A percentile compares a stretch with the other conserved stretches of the same genome.
These are phyloP conservation scores for Lipomyces anomalus DNA, from an alignment of 805 yeast species.

Conservation along the genomic window DNA sequence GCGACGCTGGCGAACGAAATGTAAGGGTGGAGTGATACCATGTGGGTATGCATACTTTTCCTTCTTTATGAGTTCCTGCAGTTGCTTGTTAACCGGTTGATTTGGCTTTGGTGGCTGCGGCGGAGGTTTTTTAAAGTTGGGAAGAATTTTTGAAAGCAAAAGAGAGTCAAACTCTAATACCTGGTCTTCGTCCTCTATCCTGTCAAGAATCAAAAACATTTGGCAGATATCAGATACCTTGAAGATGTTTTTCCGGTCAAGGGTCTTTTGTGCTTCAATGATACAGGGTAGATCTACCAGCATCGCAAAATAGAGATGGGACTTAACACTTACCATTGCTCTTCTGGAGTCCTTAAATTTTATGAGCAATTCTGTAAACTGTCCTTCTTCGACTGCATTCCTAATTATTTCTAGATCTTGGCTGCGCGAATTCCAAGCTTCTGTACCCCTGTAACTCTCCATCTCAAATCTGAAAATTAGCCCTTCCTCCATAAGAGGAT, in stretches of 20 bases:
- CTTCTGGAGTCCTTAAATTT: constrained; percentile 79
- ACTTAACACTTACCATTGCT: constrained; percentile 70
- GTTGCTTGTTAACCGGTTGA: no score
- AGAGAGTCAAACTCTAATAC: constrained; percentile 26
- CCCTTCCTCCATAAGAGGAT: constrained; percentile 86
- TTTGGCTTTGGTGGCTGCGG: no score
- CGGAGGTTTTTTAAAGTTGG: no score
- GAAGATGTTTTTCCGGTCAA: constrained; percentile 81
- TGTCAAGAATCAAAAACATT: constrained; percentile 67
- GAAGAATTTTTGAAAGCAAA: constrained; percentile 27
- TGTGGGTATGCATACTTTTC: constrained; percentile 45
- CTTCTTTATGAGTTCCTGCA: constrained; percentile 24
- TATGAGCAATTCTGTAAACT: constrained; percentile 59
- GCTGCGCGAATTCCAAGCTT: constrained; percentile 15
- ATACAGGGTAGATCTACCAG: constrained; percentile 85
- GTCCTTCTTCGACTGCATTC: constrained; percentile 28
- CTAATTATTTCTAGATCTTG: constrained; percentile 13
- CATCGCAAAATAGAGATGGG: constrained; percentile 70
- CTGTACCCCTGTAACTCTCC: constrained; percentile 17
- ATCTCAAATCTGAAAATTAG: constrained; percentile 51
- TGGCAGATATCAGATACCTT: constrained; percentile 84
- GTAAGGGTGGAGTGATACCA: constrained; percentile 79
- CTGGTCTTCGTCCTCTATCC: constrained; percentile 44
- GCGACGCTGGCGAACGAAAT: constrained; percentile 61
- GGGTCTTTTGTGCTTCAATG: constrained; percentile 79